phyloP scores from a whole-genome alignment of 2,329 filamentous ascomycete species.

The Colletotrichum liaoningense region DNA sequence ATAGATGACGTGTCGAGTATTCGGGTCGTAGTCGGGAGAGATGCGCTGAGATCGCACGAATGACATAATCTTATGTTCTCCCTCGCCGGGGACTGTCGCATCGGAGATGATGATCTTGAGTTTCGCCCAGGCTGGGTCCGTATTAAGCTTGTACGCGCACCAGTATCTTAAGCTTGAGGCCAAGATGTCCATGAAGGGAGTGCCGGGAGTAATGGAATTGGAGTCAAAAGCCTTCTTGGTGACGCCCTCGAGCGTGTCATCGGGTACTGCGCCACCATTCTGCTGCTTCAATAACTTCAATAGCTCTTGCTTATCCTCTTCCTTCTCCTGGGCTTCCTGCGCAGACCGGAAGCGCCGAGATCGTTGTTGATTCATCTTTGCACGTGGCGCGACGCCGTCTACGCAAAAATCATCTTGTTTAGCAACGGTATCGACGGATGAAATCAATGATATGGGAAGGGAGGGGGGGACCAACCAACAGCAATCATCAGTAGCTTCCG shows the following conservation, averaged over 20 bases:
- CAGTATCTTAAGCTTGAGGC: slow-evolving; percentile 92
- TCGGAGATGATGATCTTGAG: slow-evolving; percentile 99
- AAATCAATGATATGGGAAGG: neutral
- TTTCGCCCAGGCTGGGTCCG: slow-evolving; percentile 94
- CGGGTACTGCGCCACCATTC: slow-evolving; percentile 72
- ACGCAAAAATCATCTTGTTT: slow-evolving; percentile 7
- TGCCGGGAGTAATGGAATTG: slow-evolving; percentile 90
- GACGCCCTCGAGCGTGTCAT: slow-evolving; percentile 69
- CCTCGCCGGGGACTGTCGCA: slow-evolving; percentile 96
- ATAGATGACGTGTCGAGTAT: slow-evolving; percentile 98
- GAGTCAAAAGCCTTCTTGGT: slow-evolving; percentile 94
- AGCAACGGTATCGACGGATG: slow-evolving; percentile 35
- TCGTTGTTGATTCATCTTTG: slow-evolving; percentile 99
- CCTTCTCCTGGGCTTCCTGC: slow-evolving; percentile 94
- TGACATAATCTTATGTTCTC: slow-evolving; percentile 99
- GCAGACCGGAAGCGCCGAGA: slow-evolving; percentile 95
- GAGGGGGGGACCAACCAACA: slow-evolving; percentile 72
- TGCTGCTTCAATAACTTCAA: slow-evolving; percentile 86
- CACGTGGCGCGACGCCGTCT: slow-evolving; percentile 97
- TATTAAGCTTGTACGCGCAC: slow-evolving; percentile 98
- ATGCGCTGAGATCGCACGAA: slow-evolving; percentile 94
- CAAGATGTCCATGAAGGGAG: slow-evolving; percentile 98
- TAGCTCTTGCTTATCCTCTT: slow-evolving; percentile 89
- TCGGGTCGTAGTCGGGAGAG: slow-evolving; percentile 92
- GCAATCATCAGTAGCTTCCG: slow-evolving; percentile 97